A percentile compares a stretch with the other conserved stretches of the same genome.
Conservation (phyloP, 257 asterid genomes). For the Linaria vulgaris region DNA sequence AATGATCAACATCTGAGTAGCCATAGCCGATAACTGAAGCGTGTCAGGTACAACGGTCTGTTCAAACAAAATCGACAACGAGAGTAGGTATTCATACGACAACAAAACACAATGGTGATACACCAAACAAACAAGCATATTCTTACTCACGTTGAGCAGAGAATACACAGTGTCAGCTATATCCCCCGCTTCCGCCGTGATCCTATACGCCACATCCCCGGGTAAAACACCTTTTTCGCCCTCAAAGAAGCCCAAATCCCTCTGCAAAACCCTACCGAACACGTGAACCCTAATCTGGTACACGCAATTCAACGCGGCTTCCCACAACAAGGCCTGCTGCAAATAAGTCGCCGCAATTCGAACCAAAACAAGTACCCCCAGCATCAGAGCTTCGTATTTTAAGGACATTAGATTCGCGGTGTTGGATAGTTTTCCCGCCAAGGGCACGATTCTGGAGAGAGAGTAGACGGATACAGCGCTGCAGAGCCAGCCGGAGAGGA, state of each 20-base stretch:
- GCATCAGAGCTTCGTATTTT: constrained; percentile 40
- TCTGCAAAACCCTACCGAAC: constrained; percentile 59
- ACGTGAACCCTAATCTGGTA: constrained; percentile 58
- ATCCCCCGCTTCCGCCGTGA: constrained; percentile 89
- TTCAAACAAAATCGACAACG: constrained; percentile 12
- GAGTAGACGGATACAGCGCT: constrained; percentile 75
- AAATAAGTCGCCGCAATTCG: constrained; percentile 57
- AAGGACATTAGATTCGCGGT: constrained; percentile 31
- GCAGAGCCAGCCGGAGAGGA: constrained; percentile 75
- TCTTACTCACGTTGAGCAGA: constrained; percentile 78
- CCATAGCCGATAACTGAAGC: constrained; percentile 83
- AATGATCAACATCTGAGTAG: constrained; percentile 70
- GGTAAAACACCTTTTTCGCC: constrained; percentile 62
- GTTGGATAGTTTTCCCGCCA: constrained; percentile 55
- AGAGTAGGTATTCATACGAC: constrained; percentile 9
- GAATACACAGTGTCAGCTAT: constrained; percentile 71
- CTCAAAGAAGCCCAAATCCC: constrained; percentile 82
- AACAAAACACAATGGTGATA: neutral
- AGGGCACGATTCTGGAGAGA: constrained; percentile 73
- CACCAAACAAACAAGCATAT: neutral
- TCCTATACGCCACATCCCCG: constrained; percentile 77
- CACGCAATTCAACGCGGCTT: constrained; percentile 72
- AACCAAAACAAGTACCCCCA: constrained; percentile 48
- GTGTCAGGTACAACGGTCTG: constrained; percentile 77
- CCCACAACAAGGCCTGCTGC: constrained; percentile 84